phyloP scores from a whole-genome alignment of 495 filamentous ascomycete genomes.

The Neurospora tetrasperma region DNA sequence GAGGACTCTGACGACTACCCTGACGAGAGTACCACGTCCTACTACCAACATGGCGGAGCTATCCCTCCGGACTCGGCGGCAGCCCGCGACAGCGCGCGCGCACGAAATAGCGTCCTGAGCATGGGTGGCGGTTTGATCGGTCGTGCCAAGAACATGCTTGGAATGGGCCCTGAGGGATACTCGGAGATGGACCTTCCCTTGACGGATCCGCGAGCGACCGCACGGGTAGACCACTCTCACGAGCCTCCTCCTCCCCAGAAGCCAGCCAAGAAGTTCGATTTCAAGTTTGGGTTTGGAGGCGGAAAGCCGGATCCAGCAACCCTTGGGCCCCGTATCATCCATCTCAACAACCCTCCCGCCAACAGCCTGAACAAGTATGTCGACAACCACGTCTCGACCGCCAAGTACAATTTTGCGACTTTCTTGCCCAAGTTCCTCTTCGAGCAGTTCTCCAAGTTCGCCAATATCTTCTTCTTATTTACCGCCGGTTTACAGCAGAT shows the following conservation, averaged over 20 bases:
- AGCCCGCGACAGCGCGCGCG: constrained; percentile 47
- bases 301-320: constrained; percentile 80
- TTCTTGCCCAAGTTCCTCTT: constrained; percentile 96
- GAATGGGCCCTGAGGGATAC: constrained; percentile 75
- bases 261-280: constrained; percentile 53
- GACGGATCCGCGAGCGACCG: constrained; percentile 54
- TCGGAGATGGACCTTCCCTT: constrained; percentile 97
- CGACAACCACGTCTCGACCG: constrained; percentile 93
- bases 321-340: constrained; percentile 83
- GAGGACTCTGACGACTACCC: constrained; percentile 67
- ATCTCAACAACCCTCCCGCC: constrained; percentile 94
- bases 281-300: constrained; percentile 92
- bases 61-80: constrained; percentile 31
- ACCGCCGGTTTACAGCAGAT: constrained; percentile 94
- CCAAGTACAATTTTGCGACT: constrained; percentile 95
- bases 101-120: constrained; percentile 78
- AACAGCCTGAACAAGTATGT: constrained; percentile 82
- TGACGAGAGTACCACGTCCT: constrained; percentile 59
- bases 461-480: constrained; percentile 99
- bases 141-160: constrained; percentile 77
- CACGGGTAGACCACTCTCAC: constrained; percentile 18
- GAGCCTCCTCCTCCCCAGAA: constrained; percentile 27
- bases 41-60: constrained; percentile 53
- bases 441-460: constrained; percentile 99
- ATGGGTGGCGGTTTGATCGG: constrained; percentile 82